A percentile compares a stretch with the other conserved stretches of the same genome.
These are phyloP conservation scores for Circinella minor DNA, from an alignment of 371 early-diverging fungal species.

Conservation along the genomic window DNA sequence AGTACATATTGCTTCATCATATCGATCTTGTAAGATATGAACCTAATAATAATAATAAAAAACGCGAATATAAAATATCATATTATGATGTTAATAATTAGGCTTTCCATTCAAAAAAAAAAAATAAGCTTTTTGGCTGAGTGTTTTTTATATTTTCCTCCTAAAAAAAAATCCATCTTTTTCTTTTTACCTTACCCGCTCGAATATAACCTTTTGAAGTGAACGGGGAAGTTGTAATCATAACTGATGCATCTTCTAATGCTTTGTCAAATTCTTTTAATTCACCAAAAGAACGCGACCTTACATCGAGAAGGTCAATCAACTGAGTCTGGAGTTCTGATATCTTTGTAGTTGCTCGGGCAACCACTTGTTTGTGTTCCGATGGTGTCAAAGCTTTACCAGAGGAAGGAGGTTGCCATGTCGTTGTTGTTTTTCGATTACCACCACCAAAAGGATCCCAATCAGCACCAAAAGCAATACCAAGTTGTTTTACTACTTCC, in stretches of 20 bases:
- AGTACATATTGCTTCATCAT: conserved; percentile 4
- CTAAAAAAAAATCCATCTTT: too few species aligned
- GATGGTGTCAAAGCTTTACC: conserved; percentile 3
- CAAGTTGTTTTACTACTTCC: conserved; percentile 9
- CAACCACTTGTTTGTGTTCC: conserved; percentile 2
- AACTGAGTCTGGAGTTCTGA: neutral
- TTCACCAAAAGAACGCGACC: neutral
- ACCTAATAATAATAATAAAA: neutral
- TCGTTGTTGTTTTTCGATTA: neutral
- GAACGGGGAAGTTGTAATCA: neutral
- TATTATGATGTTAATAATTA: too few species aligned
- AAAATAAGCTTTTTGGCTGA: neutral
- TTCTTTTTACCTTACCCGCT: neutral
- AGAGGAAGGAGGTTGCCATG: neutral
- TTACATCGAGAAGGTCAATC: conserved; percentile 10
- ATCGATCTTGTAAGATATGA: neutral
- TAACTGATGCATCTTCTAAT: conserved; percentile 3
- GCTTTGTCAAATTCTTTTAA: conserved; percentile 5
- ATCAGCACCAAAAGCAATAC: conserved; percentile 2
- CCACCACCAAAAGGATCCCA: conserved; percentile 2
- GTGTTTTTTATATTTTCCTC: too few species aligned
- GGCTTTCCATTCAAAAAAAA: too few species aligned
- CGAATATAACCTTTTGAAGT: conserved; percentile 2
- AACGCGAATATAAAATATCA: too few species aligned
- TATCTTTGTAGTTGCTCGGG: neutral